These are phyloP conservation scores for Gymnopilus junonius DNA, from an alignment of 768 basidiomycete genomes.

Conservation along the genomic window DNA sequence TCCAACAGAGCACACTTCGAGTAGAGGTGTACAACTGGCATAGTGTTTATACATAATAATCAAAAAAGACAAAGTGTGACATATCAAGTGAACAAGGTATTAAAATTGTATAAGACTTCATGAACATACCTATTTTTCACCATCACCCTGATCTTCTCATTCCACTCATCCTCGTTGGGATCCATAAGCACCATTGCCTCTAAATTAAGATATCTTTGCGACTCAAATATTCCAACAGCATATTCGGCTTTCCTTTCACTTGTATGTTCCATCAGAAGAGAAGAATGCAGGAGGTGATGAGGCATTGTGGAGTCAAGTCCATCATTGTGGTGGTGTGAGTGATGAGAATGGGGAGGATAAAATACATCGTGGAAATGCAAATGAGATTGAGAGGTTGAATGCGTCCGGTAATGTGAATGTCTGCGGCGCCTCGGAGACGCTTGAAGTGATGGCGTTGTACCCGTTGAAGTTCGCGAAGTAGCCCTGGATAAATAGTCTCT, in stretches of 20 bases:
- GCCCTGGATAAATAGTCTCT: not conserved
- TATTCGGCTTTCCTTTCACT: constrained; percentile 42
- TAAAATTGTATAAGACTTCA: too few relatives aligned
- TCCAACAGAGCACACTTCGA: constrained; percentile 45
- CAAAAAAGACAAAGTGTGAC: not conserved
- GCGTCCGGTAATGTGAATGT: constrained; percentile 11
- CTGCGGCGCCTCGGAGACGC: too few relatives aligned
- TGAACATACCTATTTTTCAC: constrained; percentile 46
- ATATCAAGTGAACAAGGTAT: not conserved
- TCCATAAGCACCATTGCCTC: constrained; percentile 59
- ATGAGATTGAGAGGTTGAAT: constrained; percentile 1
- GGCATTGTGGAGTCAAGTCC: not conserved
- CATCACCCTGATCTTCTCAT: constrained; percentile 45
- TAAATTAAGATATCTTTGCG: constrained; percentile 69
- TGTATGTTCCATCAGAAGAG: constrained; percentile 42
- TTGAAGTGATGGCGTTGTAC: not conserved
- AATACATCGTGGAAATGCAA: not conserved
- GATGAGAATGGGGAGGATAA: constrained; percentile 23
- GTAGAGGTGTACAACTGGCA: constrained; percentile 53
- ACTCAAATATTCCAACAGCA: constrained; percentile 76
- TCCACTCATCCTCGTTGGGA: constrained; percentile 47
- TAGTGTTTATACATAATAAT: not conserved
- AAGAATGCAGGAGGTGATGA: constrained; percentile 35
- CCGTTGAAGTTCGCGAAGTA: not conserved
- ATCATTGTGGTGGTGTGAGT: constrained; percentile 34